phyloP scores from a whole-genome alignment of 176 grass and related monocot genomes.

The Carex pumila region DNA sequence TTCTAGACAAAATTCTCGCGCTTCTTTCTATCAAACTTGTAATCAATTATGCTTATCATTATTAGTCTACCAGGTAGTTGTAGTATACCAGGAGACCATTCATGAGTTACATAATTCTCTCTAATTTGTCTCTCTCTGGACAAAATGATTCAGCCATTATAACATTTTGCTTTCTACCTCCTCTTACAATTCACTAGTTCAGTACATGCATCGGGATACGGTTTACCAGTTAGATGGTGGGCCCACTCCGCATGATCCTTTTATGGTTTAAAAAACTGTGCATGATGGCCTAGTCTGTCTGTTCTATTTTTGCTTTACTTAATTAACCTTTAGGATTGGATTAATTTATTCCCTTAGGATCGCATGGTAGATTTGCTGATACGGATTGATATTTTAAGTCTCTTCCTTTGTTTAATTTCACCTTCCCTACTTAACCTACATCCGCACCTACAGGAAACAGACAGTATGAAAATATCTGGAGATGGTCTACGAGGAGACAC shows the following conservation, averaged over 20 bases:
- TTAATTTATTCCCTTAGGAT: not conserved
- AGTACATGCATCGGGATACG: conserved; percentile 24
- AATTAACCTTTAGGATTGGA: not conserved
- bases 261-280: conserved; percentile 4
- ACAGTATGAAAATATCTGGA: not conserved
- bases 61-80: conserved; percentile 11
- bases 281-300: conserved; percentile 18
- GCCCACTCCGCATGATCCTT: conserved; percentile 22
- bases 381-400: not conserved
- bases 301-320: not conserved
- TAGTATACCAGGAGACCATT: not conserved
- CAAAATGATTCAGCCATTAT: conserved; percentile 51
- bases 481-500: not conserved
- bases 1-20: not conserved
- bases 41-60: conserved; percentile 8
- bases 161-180: conserved; percentile 17
- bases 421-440: not conserved
- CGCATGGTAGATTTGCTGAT: not conserved
- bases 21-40: not conserved
- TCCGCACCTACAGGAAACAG: not conserved
- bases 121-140: conserved; percentile 15
- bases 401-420: not conserved
- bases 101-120: conserved; percentile 5
- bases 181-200: not conserved
- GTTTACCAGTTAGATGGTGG: conserved; percentile 12